phyloP scores from a whole-genome alignment of 75 land plant species.

The Selaginella moellendorffii region DNA sequence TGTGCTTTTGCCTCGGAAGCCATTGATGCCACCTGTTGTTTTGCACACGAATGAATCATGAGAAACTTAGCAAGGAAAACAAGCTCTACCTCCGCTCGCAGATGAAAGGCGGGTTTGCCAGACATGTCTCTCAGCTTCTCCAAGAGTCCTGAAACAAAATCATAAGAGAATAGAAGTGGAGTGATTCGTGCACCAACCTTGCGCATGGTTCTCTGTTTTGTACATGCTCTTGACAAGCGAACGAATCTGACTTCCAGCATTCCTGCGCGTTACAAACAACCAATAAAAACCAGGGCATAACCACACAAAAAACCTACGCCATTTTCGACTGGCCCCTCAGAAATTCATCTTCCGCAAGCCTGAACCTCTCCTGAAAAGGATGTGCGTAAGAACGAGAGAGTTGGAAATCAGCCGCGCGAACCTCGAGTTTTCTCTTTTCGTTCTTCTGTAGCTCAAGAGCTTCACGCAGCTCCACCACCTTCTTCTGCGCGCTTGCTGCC shows the following conservation, averaged over 20 bases:
- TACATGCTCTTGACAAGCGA: slow-evolving; percentile 40
- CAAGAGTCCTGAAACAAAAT: slow-evolving; percentile 39
- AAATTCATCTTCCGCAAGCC: slow-evolving; percentile 68
- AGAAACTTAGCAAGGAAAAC: not conserved
- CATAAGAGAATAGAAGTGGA: not conserved
- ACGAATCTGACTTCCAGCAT: slow-evolving; percentile 52
- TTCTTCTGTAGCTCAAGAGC: slow-evolving; percentile 56
- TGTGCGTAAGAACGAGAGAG: no score
- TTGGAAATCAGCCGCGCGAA: not conserved
- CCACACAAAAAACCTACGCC: slow-evolving; percentile 28
- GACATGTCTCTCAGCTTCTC: slow-evolving; percentile 55
- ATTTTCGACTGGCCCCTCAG: slow-evolving; percentile 40
- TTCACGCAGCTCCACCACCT: slow-evolving; percentile 46
- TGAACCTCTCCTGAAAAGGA: slow-evolving; percentile 38
- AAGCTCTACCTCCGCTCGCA: slow-evolving; percentile 56
- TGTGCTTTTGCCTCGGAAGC: slow-evolving; percentile 34
- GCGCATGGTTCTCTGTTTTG: slow-evolving; percentile 45
- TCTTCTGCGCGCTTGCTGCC: slow-evolving; percentile 41
- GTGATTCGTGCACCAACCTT: no score
- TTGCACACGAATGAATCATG: no score
- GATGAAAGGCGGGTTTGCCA: slow-evolving; percentile 62
- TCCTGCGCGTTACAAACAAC: slow-evolving; percentile 22
- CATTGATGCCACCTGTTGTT: slow-evolving; percentile 73
- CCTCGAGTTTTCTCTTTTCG: slow-evolving; percentile 56
- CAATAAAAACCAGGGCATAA: not conserved